Conservation (phyloP, 768 basidiomycete genomes). For the Leucocoprinus birnbaumii region DNA sequence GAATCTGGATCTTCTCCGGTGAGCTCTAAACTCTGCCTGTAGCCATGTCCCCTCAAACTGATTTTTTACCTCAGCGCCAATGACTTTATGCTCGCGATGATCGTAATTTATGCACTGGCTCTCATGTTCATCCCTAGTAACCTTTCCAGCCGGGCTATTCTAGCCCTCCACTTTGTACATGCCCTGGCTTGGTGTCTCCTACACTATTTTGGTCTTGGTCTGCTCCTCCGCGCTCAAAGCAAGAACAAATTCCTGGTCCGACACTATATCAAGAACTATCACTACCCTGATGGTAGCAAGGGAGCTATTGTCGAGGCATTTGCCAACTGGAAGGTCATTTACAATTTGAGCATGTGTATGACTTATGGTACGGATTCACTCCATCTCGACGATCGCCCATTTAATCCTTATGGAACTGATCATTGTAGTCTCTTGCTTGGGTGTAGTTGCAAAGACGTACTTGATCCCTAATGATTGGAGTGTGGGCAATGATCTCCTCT, state of each 20-base stretch:
- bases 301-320: slow-evolving; percentile 93
- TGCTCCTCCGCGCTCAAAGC: slow-evolving; percentile 81
- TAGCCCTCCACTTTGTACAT: slow-evolving; percentile 78
- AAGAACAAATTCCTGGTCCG: slow-evolving; percentile 85
- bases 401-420: slow-evolving; percentile 8
- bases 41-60: slow-evolving; percentile 13
- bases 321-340: slow-evolving; percentile 90
- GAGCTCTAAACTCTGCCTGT: slow-evolving; percentile 19
- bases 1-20: slow-evolving; percentile 88
- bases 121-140: slow-evolving; percentile 53
- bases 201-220: slow-evolving; percentile 86
- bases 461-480: slow-evolving; percentile 80
- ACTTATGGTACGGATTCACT: slow-evolving; percentile 67
- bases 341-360: slow-evolving; percentile 93
- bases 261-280: slow-evolving; percentile 94
- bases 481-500: slow-evolving; percentile 79
- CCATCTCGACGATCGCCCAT: slow-evolving; percentile 1
- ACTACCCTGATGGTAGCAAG: slow-evolving; percentile 74
- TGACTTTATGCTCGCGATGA: slow-evolving; percentile 77
- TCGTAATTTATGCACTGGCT: slow-evolving; percentile 65
- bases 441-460: slow-evolving; percentile 90
- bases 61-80: slow-evolving; percentile 54
- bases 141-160: slow-evolving; percentile 42
- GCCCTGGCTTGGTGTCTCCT: slow-evolving; percentile 84
- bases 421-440: slow-evolving; percentile 71